phyloP scores from a whole-genome alignment of 306 rosid genomes.

The Alnus rubra region DNA sequence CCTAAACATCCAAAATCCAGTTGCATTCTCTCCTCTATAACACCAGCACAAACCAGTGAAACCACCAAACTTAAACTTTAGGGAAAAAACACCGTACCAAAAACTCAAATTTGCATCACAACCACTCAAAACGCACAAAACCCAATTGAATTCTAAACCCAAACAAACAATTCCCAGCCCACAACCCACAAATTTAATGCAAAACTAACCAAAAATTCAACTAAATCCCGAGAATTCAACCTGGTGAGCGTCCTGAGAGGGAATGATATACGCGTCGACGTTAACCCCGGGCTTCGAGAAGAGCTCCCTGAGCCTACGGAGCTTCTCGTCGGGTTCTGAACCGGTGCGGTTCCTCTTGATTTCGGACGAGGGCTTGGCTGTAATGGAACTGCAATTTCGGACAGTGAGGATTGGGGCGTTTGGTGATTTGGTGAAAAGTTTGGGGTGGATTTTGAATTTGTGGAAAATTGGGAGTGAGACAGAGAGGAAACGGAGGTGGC shows the following conservation, averaged over 20 bases:
- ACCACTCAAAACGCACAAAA: neutral
- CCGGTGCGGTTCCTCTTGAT: constrained; percentile 32
- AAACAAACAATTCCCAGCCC: neutral
- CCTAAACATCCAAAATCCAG: neutral
- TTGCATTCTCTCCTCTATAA: neutral
- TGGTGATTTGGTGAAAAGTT: constrained; percentile 22
- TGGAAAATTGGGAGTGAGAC: constrained; percentile 36
- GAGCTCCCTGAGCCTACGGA: constrained; percentile 65
- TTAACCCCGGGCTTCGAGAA: constrained; percentile 60
- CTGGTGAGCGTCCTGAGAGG: constrained; percentile 98
- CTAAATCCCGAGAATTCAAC: constrained; percentile 25
- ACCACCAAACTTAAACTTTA: neutral
- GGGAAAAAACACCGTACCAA: neutral
- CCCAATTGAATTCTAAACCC: neutral
- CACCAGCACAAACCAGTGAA: neutral
- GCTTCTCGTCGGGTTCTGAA: constrained; percentile 61
- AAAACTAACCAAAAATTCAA: neutral
- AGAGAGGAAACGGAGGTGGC: constrained; percentile 31
- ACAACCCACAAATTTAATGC: neutral
- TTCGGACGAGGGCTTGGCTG: constrained; percentile 73
- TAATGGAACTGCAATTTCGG: constrained; percentile 62
- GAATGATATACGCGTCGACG: constrained; percentile 85
- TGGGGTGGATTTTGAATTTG: constrained; percentile 27
- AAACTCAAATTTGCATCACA: neutral
- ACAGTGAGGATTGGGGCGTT: constrained; percentile 28